Percentiles rank a stretch among this genome's conserved stretches.
These are phyloP conservation scores for Quercus lobata DNA, from an alignment of 331 rosid species.

Conservation along the genomic window DNA sequence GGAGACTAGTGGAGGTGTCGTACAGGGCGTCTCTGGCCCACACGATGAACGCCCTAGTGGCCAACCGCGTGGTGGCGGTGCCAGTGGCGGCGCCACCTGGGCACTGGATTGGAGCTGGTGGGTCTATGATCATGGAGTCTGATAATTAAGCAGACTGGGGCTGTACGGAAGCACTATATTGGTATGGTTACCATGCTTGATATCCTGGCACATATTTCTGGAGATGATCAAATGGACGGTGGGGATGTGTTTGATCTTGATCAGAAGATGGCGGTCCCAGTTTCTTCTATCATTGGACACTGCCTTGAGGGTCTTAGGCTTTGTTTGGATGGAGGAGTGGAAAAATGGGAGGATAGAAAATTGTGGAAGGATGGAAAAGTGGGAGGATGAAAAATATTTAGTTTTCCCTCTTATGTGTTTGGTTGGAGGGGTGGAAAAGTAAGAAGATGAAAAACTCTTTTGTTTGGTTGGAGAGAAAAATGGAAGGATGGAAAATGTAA, in stretches of 20 bases:
- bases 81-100: constrained; percentile 96
- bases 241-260: constrained; percentile 42
- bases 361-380: too few relatives aligned
- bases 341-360: too few relatives aligned
- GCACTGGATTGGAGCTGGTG: constrained; percentile 93
- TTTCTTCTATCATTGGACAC: constrained; percentile 67
- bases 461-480: too few relatives aligned
- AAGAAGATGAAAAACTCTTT: too few relatives aligned
- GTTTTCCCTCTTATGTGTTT: too few relatives aligned
- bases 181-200: constrained; percentile 95
- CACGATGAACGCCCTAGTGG: constrained; percentile 71
- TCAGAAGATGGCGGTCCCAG: constrained; percentile 54
- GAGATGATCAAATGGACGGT: constrained; percentile 38
- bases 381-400: too few relatives aligned
- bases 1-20: constrained; percentile 79
- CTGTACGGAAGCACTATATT: constrained; percentile 64
- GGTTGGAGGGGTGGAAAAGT: too few relatives aligned
- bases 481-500: too few relatives aligned
- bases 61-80: constrained; percentile 64
- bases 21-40: constrained; percentile 76
- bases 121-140: constrained; percentile 79
- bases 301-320: constrained; percentile 72
- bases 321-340: too few relatives aligned
- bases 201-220: constrained; percentile 79
- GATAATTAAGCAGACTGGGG: constrained; percentile 72